phyloP scores from a whole-genome alignment of 352 stramenopile species.

The Globisporangium spinosum region DNA sequence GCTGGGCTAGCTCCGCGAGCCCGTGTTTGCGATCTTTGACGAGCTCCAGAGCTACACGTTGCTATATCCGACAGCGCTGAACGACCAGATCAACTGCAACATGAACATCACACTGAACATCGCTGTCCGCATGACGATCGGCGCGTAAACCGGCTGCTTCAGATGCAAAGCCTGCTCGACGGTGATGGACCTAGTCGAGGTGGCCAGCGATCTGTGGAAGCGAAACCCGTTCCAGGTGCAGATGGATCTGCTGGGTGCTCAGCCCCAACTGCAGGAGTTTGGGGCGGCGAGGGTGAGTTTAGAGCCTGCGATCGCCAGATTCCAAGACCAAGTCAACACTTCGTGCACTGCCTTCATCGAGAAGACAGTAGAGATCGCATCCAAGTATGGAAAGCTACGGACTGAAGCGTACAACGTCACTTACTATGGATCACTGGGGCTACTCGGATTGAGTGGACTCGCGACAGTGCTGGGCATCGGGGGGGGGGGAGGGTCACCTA shows the following conservation, averaged over 20 bases:
- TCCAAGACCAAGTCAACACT: slow-evolving; percentile 30
- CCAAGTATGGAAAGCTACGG: slow-evolving; percentile 25
- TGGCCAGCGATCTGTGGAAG: slow-evolving; percentile 36
- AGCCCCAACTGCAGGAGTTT: slow-evolving; percentile 44
- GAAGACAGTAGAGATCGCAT: slow-evolving; percentile 15
- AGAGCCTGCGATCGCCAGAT: slow-evolving; percentile 23
- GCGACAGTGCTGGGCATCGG: slow-evolving; percentile 26
- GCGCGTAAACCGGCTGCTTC: slow-evolving; percentile 52
- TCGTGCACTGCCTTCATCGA: slow-evolving; percentile 23
- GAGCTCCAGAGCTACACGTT: slow-evolving; percentile 33
- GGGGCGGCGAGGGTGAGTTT: slow-evolving; percentile 22
- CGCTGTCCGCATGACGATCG: slow-evolving; percentile 50
- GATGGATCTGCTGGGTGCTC: slow-evolving; percentile 46
- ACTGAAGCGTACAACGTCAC: slow-evolving; percentile 28
- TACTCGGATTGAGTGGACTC: slow-evolving; percentile 31
- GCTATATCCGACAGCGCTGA: slow-evolving; percentile 44
- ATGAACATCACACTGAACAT: slow-evolving; percentile 50
- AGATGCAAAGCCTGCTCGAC: slow-evolving; percentile 51
- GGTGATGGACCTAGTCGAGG: slow-evolving; percentile 30
- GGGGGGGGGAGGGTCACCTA: slow-evolving; percentile 25
- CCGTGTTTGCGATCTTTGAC: slow-evolving; percentile 41
- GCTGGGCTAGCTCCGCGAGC: slow-evolving; percentile 28
- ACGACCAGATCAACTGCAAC: slow-evolving; percentile 31
- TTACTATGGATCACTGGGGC: slow-evolving; percentile 27
- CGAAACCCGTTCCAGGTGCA: slow-evolving; percentile 45